Evolutionary conservation across 768 basidiomycete species (phyloP).

Genomic region (Leccinellum rugosiceps): DNA sequence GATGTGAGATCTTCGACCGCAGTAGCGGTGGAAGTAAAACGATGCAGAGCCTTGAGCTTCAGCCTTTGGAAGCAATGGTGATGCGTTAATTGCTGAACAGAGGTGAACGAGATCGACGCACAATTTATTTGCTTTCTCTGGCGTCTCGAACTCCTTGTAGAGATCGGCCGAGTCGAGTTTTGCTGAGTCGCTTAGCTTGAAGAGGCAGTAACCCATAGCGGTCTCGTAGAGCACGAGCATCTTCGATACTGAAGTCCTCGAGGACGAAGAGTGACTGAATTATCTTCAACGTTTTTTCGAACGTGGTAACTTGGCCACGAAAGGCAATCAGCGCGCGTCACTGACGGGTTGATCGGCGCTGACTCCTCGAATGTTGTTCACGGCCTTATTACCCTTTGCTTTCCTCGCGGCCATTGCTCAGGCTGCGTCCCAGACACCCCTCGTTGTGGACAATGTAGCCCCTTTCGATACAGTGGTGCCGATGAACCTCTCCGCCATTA

Average conservation of each 20-base stretch:
- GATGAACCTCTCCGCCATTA: constrained; percentile 25
- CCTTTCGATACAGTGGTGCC: not conserved
- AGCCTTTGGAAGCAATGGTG: constrained; percentile 49
- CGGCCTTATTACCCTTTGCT: constrained; percentile 1
- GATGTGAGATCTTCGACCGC: constrained; percentile 97
- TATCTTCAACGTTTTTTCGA: constrained; percentile 22
- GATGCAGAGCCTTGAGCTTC: constrained; percentile 92
- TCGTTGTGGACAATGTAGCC: not conserved
- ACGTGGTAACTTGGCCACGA: constrained; percentile 29
- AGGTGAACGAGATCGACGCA: constrained; percentile 41
- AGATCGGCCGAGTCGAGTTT: constrained; percentile 85
- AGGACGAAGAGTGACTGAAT: not conserved
- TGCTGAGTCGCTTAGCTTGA: constrained; percentile 88
- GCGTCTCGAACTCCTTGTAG: constrained; percentile 90
- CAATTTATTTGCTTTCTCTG: constrained; percentile 91
- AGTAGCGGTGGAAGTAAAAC: constrained; percentile 92
- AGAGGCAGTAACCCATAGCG: constrained; percentile 94
- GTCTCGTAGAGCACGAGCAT: constrained; percentile 99
- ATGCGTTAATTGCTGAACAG: constrained; percentile 8
- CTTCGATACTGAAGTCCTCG: constrained; percentile 9
- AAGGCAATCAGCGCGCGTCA: constrained; percentile 14
- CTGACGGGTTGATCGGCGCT: not conserved
- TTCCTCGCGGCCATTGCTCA: not conserved
- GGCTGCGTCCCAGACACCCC: constrained; percentile 7
- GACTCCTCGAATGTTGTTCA: constrained; percentile 3